Base-by-base conservation (phyloP, 805 yeast genomes). In the Suhomyces canberraensis region DNA sequence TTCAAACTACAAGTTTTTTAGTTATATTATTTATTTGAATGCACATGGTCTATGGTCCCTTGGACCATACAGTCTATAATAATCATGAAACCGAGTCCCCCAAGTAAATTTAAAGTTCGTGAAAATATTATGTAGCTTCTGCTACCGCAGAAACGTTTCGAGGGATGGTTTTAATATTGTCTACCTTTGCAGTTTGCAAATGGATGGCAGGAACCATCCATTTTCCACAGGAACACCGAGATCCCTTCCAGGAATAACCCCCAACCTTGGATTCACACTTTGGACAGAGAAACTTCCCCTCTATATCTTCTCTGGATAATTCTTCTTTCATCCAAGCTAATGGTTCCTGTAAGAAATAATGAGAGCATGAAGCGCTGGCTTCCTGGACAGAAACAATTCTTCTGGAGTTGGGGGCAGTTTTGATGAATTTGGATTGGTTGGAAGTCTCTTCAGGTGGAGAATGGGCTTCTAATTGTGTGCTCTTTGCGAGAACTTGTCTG, bases 121-220 rank as follows among this genome's bases (percentile, higher is more conserved):
- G n/a, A n/a, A n/a, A n/a, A n/a, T n/a, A n/a, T n/a, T n/a, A n/a
- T n/a, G n/a, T n/a, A n/a, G n/a, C n/a, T n/a, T n/a, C n/a, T n/a
- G n/a, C n/a, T n/a, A n/a, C n/a, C n/a, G n/a, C n/a, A n/a, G n/a
- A n/a, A n/a, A n/a, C n/a, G n/a, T n/a, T n/a, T n/a, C n/a, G n/a
- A n/a, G n/a, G n/a, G n/a, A n/a, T n/a, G n/a, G n/a, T n/a, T 25
- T 35, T 39, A 3, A 39, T 19, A 13, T 39, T 39, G 55, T 91
- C 97, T 4, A 87, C 91, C 56, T 86, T 85, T 5, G 89, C 83
- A 19, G 80, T 69, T 57, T 81, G 89, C 37, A 93, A 60, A 56
- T 85, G 87, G 41, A 93, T 73, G 1, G 95, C 95, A 0, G 98
- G 98, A 8, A 87, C 75, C 71, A 91, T 81, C 98, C 98, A 93